phyloP scores from a whole-genome alignment of 306 rosid genomes.

The Rubus idaeus region DNA sequence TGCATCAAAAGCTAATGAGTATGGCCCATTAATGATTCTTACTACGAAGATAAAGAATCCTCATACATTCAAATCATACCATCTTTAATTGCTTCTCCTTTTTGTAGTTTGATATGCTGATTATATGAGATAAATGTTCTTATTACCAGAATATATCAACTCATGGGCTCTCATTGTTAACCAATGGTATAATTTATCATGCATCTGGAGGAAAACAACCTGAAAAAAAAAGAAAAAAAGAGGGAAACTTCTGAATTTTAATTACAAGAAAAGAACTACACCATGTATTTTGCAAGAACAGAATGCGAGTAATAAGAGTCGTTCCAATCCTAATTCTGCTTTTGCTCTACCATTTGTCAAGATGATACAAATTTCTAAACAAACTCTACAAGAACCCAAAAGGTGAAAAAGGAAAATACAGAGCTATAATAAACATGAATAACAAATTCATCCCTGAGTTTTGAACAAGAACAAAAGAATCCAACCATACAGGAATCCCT shows the following conservation, averaged over 20 bases:
- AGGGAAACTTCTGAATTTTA: constrained; percentile 19
- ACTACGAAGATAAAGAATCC: neutral
- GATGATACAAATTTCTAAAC: constrained; percentile 57
- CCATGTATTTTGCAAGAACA: constrained; percentile 33
- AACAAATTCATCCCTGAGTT: constrained; percentile 56
- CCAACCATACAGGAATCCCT: constrained; percentile 33
- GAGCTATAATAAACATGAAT: constrained; percentile 60
- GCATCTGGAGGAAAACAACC: neutral
- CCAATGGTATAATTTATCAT: neutral
- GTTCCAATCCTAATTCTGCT: constrained; percentile 34
- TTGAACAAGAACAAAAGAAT: constrained; percentile 30
- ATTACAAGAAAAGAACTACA: constrained; percentile 39
- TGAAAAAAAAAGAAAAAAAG: neutral
- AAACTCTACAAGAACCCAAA: constrained; percentile 61
- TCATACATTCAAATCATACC: neutral
- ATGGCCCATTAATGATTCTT: constrained; percentile 38
- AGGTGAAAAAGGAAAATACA: constrained; percentile 37
- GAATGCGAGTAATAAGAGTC: constrained; percentile 26
- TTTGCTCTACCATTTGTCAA: constrained; percentile 40
- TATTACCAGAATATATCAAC: neutral
- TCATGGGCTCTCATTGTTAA: neutral
- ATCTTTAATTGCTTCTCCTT: constrained; percentile 1
- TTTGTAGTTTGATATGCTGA: neutral
- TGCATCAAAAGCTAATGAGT: constrained; percentile 37
- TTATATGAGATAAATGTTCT: constrained; percentile 8